These are phyloP conservation scores for Mycena citricolor DNA, from an alignment of 1,284 basidiomycete genomes.

Conservation along the genomic window DNA sequence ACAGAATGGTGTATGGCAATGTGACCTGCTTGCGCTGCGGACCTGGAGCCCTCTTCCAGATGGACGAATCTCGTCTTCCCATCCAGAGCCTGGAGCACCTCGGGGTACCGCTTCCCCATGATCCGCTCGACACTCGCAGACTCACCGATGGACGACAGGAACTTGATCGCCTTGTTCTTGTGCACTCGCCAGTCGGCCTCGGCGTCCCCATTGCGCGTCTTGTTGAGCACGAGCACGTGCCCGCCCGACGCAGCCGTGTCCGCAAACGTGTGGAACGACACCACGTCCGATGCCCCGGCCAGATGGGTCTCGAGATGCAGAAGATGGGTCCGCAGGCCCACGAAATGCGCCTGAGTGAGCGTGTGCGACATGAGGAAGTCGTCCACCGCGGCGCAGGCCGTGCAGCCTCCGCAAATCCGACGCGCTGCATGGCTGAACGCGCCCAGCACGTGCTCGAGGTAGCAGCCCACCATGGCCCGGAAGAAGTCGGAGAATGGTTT, in stretches of 20 bases:
- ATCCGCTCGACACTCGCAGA: conserved; percentile 13
- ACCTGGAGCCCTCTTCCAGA: conserved; percentile 14
- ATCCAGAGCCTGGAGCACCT: conserved; percentile 19
- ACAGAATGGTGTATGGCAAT: conserved; percentile 20
- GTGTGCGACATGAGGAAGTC: conserved; percentile 17
- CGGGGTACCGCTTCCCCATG: conserved; percentile 20
- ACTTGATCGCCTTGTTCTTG: conserved; percentile 13
- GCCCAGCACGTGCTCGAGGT: conserved; percentile 19
- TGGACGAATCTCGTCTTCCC: conserved; percentile 17
- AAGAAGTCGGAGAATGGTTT: conserved; percentile 24
- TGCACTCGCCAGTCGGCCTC: conserved; percentile 12
- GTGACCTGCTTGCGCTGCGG: background rate
- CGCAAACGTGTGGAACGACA: conserved; percentile 12
- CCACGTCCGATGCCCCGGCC: conserved; percentile 2
- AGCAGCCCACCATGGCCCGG: conserved; percentile 20
- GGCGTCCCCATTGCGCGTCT: conserved; percentile 5
- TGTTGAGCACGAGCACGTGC: conserved; percentile 14
- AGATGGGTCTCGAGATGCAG: conserved; percentile 20
- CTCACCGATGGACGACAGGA: conserved; percentile 15
- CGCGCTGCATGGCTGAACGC: conserved; percentile 5
- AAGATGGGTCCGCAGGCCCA: conserved; percentile 13
- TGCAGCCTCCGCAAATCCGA: conserved; percentile 13
- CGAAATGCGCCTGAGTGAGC: conserved; percentile 20
- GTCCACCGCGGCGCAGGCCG: conserved; percentile 18
- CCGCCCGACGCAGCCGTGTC: conserved; percentile 14